phyloP scores from a whole-genome alignment of 2,329 filamentous ascomycete genomes.

The Volutella citrinella region DNA sequence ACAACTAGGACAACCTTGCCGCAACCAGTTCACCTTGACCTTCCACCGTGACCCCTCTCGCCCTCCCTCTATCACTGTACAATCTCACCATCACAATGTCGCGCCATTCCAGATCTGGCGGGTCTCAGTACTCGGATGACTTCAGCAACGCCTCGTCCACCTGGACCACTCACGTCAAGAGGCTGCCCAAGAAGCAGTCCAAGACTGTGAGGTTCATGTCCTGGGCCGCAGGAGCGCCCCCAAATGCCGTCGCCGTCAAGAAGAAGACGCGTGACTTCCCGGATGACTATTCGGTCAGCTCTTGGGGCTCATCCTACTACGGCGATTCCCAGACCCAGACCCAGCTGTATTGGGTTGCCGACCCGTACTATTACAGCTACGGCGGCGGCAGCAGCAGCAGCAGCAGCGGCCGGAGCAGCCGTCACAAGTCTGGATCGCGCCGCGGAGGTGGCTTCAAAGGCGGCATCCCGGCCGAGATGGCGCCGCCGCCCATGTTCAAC shows the following conservation, averaged over 20 bases:
- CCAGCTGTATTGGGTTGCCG: constrained; percentile 23
- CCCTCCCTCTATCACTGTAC: background rate
- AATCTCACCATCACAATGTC: constrained; percentile 9
- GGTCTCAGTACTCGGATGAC: constrained; percentile 21
- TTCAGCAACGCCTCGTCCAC: too few species aligned
- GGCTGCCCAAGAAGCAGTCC: constrained; percentile 22
- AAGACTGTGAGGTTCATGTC: constrained; percentile 23
- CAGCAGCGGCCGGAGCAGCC: constrained; percentile 15
- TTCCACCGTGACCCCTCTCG: too few species aligned
- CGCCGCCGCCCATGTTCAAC: constrained; percentile 7
- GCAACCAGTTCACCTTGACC: too few species aligned
- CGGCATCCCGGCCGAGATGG: constrained; percentile 17
- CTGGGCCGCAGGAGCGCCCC: constrained; percentile 25
- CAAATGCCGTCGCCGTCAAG: constrained; percentile 20
- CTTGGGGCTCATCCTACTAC: constrained; percentile 17
- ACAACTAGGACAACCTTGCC: too few species aligned
- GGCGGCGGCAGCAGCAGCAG: constrained; percentile 16
- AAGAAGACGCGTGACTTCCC: constrained; percentile 24
- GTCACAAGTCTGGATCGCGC: constrained; percentile 15
- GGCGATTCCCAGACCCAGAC: constrained; percentile 19
- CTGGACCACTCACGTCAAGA: too few species aligned
- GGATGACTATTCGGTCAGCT: constrained; percentile 22
- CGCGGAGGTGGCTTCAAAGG: constrained; percentile 22
- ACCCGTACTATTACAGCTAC: constrained; percentile 11
- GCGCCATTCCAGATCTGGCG: constrained; percentile 9